A percentile compares a stretch with the other conserved stretches of the same genome.
Evolutionary conservation across 495 filamentous ascomycete species (phyloP).

Genomic region (Penicillium canescens): DNA sequence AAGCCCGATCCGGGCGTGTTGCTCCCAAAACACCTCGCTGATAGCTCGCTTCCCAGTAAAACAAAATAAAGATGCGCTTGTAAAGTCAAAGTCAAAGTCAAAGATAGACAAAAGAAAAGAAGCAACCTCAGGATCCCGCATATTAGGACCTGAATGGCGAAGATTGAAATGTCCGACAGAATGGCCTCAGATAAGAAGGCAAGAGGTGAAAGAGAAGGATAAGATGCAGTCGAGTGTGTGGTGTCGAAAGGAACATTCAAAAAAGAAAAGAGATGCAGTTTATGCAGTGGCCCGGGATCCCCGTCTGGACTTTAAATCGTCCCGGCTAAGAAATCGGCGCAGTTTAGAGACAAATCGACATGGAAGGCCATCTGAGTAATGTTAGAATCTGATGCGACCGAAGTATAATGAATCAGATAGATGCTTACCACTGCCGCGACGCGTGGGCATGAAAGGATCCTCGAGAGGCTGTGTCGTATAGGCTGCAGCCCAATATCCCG

Average conservation of each 20-base stretch:
- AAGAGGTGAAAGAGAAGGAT: not conserved
- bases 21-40: constrained; percentile 8
- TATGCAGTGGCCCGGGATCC: constrained; percentile 18
- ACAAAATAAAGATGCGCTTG: not conserved
- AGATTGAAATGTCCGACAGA: not conserved
- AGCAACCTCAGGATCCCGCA: not conserved
- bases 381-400: not conserved
- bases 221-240: no score
- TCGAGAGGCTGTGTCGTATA: constrained; percentile 31
- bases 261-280: constrained; percentile 7
- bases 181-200: not conserved
- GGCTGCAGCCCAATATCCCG: constrained; percentile 38
- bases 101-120: not conserved
- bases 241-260: no score
- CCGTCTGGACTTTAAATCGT: constrained; percentile 28
- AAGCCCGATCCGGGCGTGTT: not conserved
- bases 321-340: constrained; percentile 33
- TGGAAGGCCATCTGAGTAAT: constrained; percentile 16
- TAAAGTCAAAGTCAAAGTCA: not conserved
- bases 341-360: constrained; percentile 34
- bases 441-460: constrained; percentile 16
- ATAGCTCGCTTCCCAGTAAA: not conserved
- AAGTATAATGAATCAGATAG: not conserved
- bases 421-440: constrained; percentile 31
- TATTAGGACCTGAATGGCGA: not conserved